Evolutionary conservation across 257 asterid species (phyloP).

Genomic region (Solanum pinnatisectum): DNA sequence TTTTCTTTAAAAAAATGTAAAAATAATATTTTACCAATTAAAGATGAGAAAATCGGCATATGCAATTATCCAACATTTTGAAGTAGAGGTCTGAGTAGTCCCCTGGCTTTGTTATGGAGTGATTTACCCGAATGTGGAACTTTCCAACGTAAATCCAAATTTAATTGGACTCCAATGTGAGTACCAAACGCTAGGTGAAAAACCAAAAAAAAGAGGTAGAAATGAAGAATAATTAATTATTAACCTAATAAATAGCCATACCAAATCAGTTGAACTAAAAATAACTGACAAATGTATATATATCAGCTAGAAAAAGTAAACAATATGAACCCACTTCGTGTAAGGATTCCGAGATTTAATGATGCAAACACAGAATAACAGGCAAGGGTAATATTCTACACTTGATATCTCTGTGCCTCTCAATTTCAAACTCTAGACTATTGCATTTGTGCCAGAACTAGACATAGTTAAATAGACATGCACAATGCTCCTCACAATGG

Average conservation of each 20-base stretch:
- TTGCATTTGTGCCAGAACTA: neutral
- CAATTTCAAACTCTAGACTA: neutral
- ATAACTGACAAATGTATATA: neutral
- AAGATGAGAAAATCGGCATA: no score
- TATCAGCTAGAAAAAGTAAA: neutral
- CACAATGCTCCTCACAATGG: neutral
- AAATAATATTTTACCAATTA: no score
- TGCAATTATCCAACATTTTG: no score
- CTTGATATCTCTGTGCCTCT: no score
- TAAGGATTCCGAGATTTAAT: no score
- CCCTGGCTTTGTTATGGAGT: no score
- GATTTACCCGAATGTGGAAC: neutral
- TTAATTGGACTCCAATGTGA: neutral
- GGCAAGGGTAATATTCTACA: neutral
- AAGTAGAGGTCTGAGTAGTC: no score
- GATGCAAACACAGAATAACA: neutral
- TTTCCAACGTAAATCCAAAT: accelerated
- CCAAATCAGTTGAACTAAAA: neutral
- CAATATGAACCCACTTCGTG: neutral
- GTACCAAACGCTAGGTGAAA: accelerated
- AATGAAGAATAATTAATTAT: no score
- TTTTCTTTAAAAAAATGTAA: no score
- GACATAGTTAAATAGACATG: neutral
- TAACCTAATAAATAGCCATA: neutral
- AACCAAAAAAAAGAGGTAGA: no score